Conservation (phyloP, 495 filamentous ascomycete species). For the Xylaria palmicola region DNA sequence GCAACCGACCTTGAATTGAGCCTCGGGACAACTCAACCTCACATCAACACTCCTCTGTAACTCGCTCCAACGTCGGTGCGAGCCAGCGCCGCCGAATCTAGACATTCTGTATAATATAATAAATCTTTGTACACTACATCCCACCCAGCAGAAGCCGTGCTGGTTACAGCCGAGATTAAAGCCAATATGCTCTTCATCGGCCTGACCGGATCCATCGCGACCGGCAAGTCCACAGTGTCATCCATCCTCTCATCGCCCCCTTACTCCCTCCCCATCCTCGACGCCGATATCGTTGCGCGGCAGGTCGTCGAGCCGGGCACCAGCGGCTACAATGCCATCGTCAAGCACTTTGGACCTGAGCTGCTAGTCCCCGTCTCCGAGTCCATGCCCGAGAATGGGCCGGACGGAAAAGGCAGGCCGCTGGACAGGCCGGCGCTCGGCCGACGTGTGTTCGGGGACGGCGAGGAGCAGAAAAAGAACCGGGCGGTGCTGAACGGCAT, state of each 20-base stretch:
- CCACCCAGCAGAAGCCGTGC: neutral
- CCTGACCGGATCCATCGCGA: slow-evolving; percentile 95
- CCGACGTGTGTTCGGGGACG: slow-evolving; percentile 76
- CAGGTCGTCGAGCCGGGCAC: slow-evolving; percentile 90
- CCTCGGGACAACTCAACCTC: slow-evolving; percentile 6
- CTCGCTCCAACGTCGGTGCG: too few relatives aligned
- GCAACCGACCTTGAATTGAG: slow-evolving; percentile 8
- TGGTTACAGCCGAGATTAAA: neutral
- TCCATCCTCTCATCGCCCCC: slow-evolving; percentile 72
- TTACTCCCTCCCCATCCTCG: slow-evolving; percentile 87
- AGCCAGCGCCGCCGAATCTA: too few relatives aligned
- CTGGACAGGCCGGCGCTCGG: slow-evolving; percentile 87
- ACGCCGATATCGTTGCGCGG: slow-evolving; percentile 89
- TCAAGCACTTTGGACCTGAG: slow-evolving; percentile 75
- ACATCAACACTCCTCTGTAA: neutral
- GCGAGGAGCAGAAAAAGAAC: slow-evolving; percentile 61
- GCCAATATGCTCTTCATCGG: slow-evolving; percentile 86
- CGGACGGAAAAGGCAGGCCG: slow-evolving; percentile 57
- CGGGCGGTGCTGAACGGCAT: slow-evolving; percentile 79
- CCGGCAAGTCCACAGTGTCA: slow-evolving; percentile 96
- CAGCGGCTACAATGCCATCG: slow-evolving; percentile 72
- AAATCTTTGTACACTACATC: neutral
- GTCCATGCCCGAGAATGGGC: slow-evolving; percentile 42
- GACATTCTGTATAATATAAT: neutral
- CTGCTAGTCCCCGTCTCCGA: slow-evolving; percentile 61